Base-by-base conservation (phyloP, 2,329 filamentous ascomycete species). In the Ilyonectria robusta region DNA sequence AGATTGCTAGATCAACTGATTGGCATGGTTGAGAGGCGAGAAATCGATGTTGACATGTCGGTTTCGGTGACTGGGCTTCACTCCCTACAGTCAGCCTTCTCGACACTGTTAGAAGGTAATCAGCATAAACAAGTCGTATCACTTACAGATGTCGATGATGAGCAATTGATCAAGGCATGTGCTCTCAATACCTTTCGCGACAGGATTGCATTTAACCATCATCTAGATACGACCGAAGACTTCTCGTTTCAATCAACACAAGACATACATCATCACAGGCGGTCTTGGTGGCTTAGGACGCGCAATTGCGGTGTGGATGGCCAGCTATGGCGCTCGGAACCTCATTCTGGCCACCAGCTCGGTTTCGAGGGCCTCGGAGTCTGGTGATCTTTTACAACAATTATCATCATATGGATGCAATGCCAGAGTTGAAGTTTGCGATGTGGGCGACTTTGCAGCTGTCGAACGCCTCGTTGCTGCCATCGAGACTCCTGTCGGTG, bases 181-280 rank as follows among this genome's bases (percentile, higher is more conserved):
- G 6, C 4, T 46, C 21, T 13, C 10, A 40, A 11, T 26, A 31
- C 26, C 23, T 51, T 42, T 40, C 19, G 6, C 1, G 3, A 13
- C 3, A 42, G 10, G 10, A 1, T 13, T 35, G 15, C 37, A 44
- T 35, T 40, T 71, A 29, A 72, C 54, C 7, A 46, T 58, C 2
- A 35, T 60, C 26, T 17, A 72, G 70, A 65, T 42, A 59, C 70
- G 66, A 5, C 70, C 70, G 1, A 72, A 71, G 47, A 71, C 70
- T 6, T 69, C 66, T 19, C 11, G 17, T 15, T 72, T 73, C 61
- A 56, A 64, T 11, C 10, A 23, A 4, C 35, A 62, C 58, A 73
- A 74, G 59, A 72, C 71, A 37, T 73, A 73, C 44, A 74, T 73
- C 50, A 73, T 74, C 23, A 74, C 72, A 44, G 72, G 72, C 0